Base-by-base conservation (phyloP, 2,329 filamentous ascomycete genomes). In the Arthrobotrys sphaeroides region DNA sequence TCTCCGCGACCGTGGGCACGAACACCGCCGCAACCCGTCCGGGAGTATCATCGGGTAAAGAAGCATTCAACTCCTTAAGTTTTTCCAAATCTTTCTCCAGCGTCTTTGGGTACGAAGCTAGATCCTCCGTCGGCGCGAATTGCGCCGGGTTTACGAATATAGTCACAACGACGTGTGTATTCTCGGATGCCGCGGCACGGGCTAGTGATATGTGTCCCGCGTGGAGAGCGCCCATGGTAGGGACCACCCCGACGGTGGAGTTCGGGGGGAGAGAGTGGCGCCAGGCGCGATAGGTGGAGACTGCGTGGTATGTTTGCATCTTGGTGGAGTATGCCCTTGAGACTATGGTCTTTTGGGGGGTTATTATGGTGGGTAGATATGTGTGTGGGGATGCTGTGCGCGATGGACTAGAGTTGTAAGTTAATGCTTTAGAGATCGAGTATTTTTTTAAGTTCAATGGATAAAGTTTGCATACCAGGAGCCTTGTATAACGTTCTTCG, bases 141-240 rank as follows among this genome's bases (percentile, higher is more conserved):
- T 99, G 95, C 0, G 95, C 95, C 2, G 95, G 95, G 83, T 99
- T 99, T 80, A 99, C 91, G 82, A 94, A 99, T 79, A 98, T 90
- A 81, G 91, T 93, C 67, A 99, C 91, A 77, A 97, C 90, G 68
- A 98, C 91, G 79, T 93, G 88, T 78, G 91, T 90, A 83, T 93
- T 95, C 80, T 96, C 92, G 53, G 86, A 85, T 0, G 94, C 94
- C 2, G 95, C 95, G 79, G 90, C 88, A 73, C 92, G 91, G 80
- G 97, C 91, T 20, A 99, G 87, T 2, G 91, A 91, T 60, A 97
- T 84, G 83, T 99, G 95, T 42, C 95, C 95, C 66, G 89, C 88
- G 83, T 99, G 95, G n/a, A 99, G 87, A 57, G 95, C 95, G 77
- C 95, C 95, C 95, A 99, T 98, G 31, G 95, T 99, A 0, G 95